phyloP scores from a whole-genome alignment of 148 eudicot species.

The Cornus controversa region DNA sequence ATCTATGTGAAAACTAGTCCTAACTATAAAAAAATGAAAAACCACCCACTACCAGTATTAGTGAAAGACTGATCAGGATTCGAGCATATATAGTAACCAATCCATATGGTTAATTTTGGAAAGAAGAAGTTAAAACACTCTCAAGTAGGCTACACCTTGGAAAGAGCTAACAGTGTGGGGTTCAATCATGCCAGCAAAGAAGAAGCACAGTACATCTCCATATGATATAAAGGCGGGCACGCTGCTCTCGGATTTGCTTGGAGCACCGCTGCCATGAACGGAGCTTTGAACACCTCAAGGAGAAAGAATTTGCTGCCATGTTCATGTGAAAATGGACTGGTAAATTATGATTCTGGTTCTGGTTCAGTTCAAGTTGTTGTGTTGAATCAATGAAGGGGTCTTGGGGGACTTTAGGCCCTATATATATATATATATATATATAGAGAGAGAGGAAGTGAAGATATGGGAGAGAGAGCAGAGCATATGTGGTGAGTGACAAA shows the following conservation, averaged over 20 bases:
- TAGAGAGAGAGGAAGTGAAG: neutral
- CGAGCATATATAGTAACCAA: neutral
- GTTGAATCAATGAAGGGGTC: no score
- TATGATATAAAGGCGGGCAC: neutral
- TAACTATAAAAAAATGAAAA: neutral
- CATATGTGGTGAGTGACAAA: neutral
- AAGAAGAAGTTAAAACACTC: no score
- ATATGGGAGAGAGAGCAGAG: neutral
- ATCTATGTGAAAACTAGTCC: neutral
- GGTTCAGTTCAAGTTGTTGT: neutral
- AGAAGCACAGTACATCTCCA: neutral
- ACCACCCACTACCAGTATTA: neutral
- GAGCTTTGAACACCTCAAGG: neutral
- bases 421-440: no score
- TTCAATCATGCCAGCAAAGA: neutral
- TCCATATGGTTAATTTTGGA: neutral
- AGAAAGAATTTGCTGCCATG: neutral
- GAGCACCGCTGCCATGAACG: neutral
- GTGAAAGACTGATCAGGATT: neutral
- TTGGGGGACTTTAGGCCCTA: neutral
- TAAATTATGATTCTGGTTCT: no score
- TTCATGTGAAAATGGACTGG: no score
- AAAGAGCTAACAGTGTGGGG: neutral
- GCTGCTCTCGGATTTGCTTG: neutral
- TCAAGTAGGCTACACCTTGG: neutral